phyloP scores from a whole-genome alignment of 805 yeast genomes.

The Wickerhamomyces subpelliculosus region DNA sequence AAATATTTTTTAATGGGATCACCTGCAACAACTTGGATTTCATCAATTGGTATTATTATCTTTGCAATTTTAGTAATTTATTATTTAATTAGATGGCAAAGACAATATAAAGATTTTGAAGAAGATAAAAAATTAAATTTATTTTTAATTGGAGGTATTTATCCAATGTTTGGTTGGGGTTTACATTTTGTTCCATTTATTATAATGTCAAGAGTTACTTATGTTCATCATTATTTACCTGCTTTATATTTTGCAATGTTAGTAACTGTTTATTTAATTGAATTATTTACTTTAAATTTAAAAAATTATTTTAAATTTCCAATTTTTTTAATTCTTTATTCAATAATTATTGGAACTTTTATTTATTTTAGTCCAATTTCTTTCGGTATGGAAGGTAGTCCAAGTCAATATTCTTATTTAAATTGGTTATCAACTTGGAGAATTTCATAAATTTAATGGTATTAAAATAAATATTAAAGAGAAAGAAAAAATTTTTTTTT shows the following conservation, averaged over 20 bases:
- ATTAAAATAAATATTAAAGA: not conserved
- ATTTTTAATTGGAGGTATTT: conserved; percentile 64
- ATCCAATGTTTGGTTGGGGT: conserved; percentile 79
- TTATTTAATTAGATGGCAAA: conserved; percentile 59
- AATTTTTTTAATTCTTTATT: conserved; percentile 35
- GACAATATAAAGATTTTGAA: conserved; percentile 63
- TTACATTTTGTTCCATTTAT: conserved; percentile 70
- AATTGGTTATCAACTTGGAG: conserved; percentile 46
- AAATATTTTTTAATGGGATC: conserved; percentile 70
- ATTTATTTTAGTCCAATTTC: conserved; percentile 56
- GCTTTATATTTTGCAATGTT: conserved; percentile 72
- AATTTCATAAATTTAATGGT: conserved; percentile 19
- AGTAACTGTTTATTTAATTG: conserved; percentile 47
- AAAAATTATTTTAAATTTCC: conserved; percentile 20
- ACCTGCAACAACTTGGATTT: conserved; percentile 74
- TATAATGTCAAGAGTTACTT: conserved; percentile 80
- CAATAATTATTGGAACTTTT: conserved; percentile 44
- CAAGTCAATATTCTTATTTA: conserved; percentile 32
- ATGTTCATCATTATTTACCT: conserved; percentile 81
- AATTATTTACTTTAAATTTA: conserved; percentile 21
- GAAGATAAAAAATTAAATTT: conserved; percentile 38
- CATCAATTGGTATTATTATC: conserved; percentile 49
- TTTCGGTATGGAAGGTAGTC: conserved; percentile 56
- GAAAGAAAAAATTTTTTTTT: not conserved
- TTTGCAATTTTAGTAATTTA: conserved; percentile 37